These are phyloP conservation scores for Trichoderma asperelloides DNA, from an alignment of 495 filamentous ascomycete species.

Conservation along the genomic window DNA sequence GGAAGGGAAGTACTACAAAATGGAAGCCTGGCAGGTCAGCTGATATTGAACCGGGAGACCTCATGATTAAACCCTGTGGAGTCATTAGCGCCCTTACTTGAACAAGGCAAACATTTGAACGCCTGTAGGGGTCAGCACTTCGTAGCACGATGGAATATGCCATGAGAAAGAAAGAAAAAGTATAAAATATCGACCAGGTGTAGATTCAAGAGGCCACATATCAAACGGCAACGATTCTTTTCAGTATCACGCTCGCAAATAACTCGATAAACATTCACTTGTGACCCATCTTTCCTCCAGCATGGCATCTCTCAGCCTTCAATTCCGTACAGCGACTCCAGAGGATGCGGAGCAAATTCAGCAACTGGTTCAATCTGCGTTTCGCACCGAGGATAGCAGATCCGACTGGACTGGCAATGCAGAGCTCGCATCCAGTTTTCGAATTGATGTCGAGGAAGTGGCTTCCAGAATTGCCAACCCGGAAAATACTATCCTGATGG, in stretches of 20 bases:
- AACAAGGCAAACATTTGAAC: background rate
- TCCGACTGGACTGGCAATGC: conserved; percentile 7
- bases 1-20: too few relatives aligned
- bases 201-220: background rate
- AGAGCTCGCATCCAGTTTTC: conserved; percentile 4
- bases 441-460: conserved; percentile 15
- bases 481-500: conserved; percentile 23
- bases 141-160: background rate
- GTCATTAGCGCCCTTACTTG: background rate
- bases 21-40: too few relatives aligned
- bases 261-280: background rate
- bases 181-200: background rate
- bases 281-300: background rate
- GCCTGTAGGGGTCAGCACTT: background rate
- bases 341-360: conserved; percentile 9
- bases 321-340: conserved; percentile 7
- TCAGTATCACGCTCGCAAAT: background rate
- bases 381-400: conserved; percentile 8
- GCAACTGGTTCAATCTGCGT: conserved; percentile 9
- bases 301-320: background rate
- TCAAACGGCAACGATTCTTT: background rate
- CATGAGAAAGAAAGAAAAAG: background rate
- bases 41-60: background rate
- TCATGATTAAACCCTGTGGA: background rate
- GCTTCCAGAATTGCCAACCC: conserved; percentile 27